Base-by-base conservation (phyloP, 2,329 filamentous ascomycete species). In the Phoma herbarum region DNA sequence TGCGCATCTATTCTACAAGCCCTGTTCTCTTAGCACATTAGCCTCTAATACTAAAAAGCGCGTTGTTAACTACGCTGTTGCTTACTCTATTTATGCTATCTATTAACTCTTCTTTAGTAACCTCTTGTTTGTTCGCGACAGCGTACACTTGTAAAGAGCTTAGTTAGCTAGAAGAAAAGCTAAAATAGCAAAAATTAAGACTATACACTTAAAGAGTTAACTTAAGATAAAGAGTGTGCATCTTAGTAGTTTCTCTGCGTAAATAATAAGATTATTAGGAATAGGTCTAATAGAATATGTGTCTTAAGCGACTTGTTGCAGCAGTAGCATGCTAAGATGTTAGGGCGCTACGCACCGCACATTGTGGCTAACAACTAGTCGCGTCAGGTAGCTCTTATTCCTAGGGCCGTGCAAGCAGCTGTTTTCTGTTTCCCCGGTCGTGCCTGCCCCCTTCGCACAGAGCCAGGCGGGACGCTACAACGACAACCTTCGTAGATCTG, bases 401-500 rank as follows among this genome's bases (percentile, higher is more conserved):
- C 37, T 11, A n/a, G n/a, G 9, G 37, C 18, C 43, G 26, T 31
- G 42, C 41, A 47, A 31, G 20, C 31, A 47, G 12, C 42, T 18
- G n/a, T 35, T 35, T 33, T 29, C 29, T n/a, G 20, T 22, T 26
- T 22, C 26, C 26, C 16, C 33, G 23, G 42, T 47, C 28, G 28
- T 33, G 44, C 43, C 42, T 33, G 52, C 43, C 23, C 42, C n/a
- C 9, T 22, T 46, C 42, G 16, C 14, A 53, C 26, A 46, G n/a
- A n/a, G 42, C 33, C 18, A 54, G 16, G 33, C 43, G 23, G 48
- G 52, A 54, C 22, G 52, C 43, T 16, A 42, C 43, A 5, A 48
- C 52, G 39, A 49, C 23, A 22, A 39, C 43, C 18, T 26, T 31
- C 5, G 43, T 14, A 35, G n/a, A 47, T 20, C 11, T 47, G 18